Evolutionary conservation across 495 filamentous ascomycete species (phyloP), one percentile per base, ranked within the genome.

Genomic region (Achaetomiella virescens): DNA sequence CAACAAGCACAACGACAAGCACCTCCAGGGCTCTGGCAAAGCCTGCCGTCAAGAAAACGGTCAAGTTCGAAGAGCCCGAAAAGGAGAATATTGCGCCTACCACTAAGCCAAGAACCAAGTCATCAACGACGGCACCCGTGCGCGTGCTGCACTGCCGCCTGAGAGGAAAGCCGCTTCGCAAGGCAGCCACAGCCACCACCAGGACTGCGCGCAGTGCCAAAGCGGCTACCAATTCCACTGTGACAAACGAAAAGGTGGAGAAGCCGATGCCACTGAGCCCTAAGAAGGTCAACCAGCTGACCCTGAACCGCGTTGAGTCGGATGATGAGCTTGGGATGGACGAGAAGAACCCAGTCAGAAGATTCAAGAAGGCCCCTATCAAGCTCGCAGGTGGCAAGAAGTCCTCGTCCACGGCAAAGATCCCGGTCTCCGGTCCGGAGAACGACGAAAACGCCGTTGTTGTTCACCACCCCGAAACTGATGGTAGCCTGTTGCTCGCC

Each of bases 21-120:
- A 35, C 64, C 12, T 60, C 68, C 15, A 72, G 63, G 45, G 58
- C 62, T 7, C 57, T 64, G 3, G 65, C 68, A 14, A 75, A 73
- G 48, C 65, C 73, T 17, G 31, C 59, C 7, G 41, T 69, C 21
- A 82, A 79, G 69, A 82, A 82, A 66, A 73, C 72, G 1, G 79
- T 82, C 57, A 79, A 72, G 43, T 82, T 82, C 59, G 68, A 80
- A 61, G 79, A 80, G 52, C 77, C 78, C 1, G 78, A 81, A 64
- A 80, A 82, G 60, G 79, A 82, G 61, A 81, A 82, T 47, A 58
- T 78, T 10, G 49, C 65, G 18, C 74, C 73, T 8, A 54, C 64
- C 14, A 24, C 52, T 14, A 60, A 65, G 49, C 29, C 62, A 1
- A 49, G 62, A 41, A 27, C 29, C 27, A 72, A 71, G 55, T 51